Evolutionary conservation across 2,329 filamentous ascomycete genomes (phyloP).

Genomic region (Arthrobotrys entomopaga): DNA sequence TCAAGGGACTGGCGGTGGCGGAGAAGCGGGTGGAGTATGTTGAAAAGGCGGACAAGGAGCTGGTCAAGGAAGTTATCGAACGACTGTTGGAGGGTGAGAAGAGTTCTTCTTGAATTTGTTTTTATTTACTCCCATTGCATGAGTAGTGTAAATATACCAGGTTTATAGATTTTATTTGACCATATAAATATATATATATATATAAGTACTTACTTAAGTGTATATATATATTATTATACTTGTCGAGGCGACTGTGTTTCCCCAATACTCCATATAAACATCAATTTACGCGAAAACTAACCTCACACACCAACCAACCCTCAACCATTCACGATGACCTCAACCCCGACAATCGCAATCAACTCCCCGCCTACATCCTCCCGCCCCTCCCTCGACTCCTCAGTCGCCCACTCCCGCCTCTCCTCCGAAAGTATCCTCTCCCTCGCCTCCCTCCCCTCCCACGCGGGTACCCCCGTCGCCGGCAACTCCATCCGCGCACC

Average conservation of each 20-base stretch:
- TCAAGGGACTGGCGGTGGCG: slow-evolving; percentile 78
- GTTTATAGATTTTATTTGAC: background rate
- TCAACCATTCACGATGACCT: slow-evolving; percentile 27
- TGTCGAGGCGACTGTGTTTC: background rate
- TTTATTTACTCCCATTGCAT: background rate
- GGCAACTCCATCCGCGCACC: slow-evolving; percentile 64
- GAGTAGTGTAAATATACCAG: background rate
- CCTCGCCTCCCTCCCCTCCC: slow-evolving; percentile 48
- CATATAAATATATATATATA: background rate
- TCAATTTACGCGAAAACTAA: background rate
- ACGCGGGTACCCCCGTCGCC: slow-evolving; percentile 27
- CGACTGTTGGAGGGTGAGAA: slow-evolving; percentile 39
- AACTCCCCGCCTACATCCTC: slow-evolving; percentile 53
- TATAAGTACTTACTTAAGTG: too few relatives aligned
- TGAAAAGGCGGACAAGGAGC: slow-evolving; percentile 63
- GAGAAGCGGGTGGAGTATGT: slow-evolving; percentile 79
- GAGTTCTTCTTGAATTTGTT: too few relatives aligned
- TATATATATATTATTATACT: background rate
- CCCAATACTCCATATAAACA: background rate
- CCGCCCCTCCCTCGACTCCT: slow-evolving; percentile 50
- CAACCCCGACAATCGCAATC: slow-evolving; percentile 50
- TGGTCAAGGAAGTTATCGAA: slow-evolving; percentile 47
- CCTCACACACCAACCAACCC: background rate
- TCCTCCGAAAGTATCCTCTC: slow-evolving; percentile 61
- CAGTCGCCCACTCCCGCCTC: slow-evolving; percentile 44